Evolutionary conservation across 169 alveolate genomes (phyloP), one percentile per base, ranked within the genome.

Genomic region (Plasmodium cynomolgi): DNA sequence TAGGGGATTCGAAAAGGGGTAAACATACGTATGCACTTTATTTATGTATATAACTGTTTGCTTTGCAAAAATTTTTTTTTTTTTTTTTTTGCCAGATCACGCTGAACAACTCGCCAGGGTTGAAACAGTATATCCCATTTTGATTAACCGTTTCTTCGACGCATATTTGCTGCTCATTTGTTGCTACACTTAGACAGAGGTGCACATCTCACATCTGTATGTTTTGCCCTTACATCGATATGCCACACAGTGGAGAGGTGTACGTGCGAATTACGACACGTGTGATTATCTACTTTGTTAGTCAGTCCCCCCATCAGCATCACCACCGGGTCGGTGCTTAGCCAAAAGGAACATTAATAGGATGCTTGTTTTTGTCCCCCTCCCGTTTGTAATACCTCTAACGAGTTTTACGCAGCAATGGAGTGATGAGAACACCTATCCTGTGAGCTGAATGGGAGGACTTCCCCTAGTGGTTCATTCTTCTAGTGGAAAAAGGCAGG

Each of bases 141-240:
- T 44, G 29, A 56, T 68, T 26, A 68, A 26, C 37, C 20, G 44
- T 56, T 26, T 26, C 54, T 39, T 39, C 39, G 74, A 72, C n/a
- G 56, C 20, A 84, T 71, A 71, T 71, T 68, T 68, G 8, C 37
- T n/a, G 13, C 1, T 84, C 50, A 72, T 72, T 68, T 33, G 34
- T 37, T 41, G 33, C 37, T 84, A 84, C 75, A 71, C 54, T 68
- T 84, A 84, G 92, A 84, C 92, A 84, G 92, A 84, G 50, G 34
- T 47, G 47, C 29, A 11, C 20, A 68, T 20, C 33, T 68, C 75
- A 15, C 75, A 20, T 68, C 31, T 50, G 15, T 17, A 50, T 50
- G 26, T 50, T 50, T 50, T 50, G 5, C 23, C 62, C 62, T 15
- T 50, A 50, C 2, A 17, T 50, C 23, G 26, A 50, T 50, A 50